A percentile compares a stretch with the other conserved stretches of the same genome.
These are phyloP conservation scores for Penicillium atrosanguineum DNA, from an alignment of 495 filamentous ascomycete species.

Conservation along the genomic window DNA sequence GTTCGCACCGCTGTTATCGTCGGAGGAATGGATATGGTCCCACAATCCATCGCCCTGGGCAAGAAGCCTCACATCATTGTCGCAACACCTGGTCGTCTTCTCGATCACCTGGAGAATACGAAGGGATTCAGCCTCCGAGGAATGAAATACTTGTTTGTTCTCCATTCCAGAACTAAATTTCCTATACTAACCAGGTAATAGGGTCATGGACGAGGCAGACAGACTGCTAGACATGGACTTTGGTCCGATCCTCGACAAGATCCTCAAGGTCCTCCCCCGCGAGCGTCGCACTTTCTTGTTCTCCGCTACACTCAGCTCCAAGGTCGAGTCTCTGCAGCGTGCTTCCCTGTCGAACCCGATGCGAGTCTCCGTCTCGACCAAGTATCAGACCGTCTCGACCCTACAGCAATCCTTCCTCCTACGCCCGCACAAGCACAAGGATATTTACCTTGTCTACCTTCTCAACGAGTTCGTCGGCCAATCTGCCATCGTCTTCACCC, in stretches of 20 bases:
- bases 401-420: conserved; percentile 80
- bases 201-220: conserved; percentile 92
- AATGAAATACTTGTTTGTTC: conserved; percentile 64
- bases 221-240: conserved; percentile 92
- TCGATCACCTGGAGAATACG: conserved; percentile 95
- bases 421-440: conserved; percentile 86
- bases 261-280: conserved; percentile 83
- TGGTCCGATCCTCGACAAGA: conserved; percentile 86
- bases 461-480: conserved; percentile 84
- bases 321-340: conserved; percentile 87
- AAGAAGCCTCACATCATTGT: conserved; percentile 87
- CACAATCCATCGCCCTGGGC: conserved; percentile 80
- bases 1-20: conserved; percentile 78
- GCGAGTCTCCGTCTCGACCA: conserved; percentile 72
- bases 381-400: conserved; percentile 85
- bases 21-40: conserved; percentile 93
- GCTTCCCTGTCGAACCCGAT: conserved; percentile 80
- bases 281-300: conserved; percentile 83
- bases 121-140: conserved; percentile 83
- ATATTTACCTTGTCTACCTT: conserved; percentile 82
- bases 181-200: no score
- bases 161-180: no score
- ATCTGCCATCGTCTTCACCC: conserved; percentile 80
- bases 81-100: conserved; percentile 83
- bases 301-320: conserved; percentile 88